phyloP scores from a whole-genome alignment of 768 basidiomycete species.

The Lactarius evosmus region DNA sequence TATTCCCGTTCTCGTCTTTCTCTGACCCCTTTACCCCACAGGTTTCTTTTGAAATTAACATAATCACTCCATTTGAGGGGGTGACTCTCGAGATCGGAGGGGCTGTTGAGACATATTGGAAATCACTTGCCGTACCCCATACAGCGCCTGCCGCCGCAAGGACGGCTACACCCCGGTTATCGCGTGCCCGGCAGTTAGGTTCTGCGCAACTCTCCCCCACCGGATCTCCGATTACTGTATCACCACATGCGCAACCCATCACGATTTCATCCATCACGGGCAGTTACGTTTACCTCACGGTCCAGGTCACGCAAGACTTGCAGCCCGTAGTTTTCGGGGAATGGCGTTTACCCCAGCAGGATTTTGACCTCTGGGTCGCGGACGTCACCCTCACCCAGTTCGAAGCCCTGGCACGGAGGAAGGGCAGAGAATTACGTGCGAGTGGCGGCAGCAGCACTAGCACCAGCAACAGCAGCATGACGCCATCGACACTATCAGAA shows the following conservation, averaged over 20 bases:
- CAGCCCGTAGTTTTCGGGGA: conserved; percentile 83
- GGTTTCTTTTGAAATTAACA: conserved; percentile 86
- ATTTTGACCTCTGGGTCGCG: conserved; percentile 73
- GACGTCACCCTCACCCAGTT: conserved; percentile 87
- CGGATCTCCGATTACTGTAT: conserved; percentile 48
- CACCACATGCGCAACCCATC: conserved; percentile 50
- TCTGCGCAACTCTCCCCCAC: conserved; percentile 59
- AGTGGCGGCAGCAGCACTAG: conserved; percentile 28
- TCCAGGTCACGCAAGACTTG: conserved; percentile 90
- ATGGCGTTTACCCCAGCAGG: conserved; percentile 70
- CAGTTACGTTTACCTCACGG: conserved; percentile 78
- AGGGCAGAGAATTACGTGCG: conserved; percentile 43
- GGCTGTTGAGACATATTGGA: conserved; percentile 98
- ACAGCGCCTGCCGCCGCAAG: conserved; percentile 32
- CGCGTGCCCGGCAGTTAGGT: conserved; percentile 33
- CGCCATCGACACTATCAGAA: conserved; percentile 36
- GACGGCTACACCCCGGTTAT: conserved; percentile 29
- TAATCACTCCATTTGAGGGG: conserved; percentile 86
- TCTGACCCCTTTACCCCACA: conserved; percentile 33
- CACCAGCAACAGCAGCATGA: conserved; percentile 18
- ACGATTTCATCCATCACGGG: conserved; percentile 89
- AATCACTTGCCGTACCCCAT: conserved; percentile 62
- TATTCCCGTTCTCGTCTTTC: neutral
- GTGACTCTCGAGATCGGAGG: conserved; percentile 94
- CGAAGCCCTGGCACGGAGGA: conserved; percentile 53